These are phyloP conservation scores for Brassica incana DNA, from an alignment of 345 rosid species.

Conservation along the genomic window DNA sequence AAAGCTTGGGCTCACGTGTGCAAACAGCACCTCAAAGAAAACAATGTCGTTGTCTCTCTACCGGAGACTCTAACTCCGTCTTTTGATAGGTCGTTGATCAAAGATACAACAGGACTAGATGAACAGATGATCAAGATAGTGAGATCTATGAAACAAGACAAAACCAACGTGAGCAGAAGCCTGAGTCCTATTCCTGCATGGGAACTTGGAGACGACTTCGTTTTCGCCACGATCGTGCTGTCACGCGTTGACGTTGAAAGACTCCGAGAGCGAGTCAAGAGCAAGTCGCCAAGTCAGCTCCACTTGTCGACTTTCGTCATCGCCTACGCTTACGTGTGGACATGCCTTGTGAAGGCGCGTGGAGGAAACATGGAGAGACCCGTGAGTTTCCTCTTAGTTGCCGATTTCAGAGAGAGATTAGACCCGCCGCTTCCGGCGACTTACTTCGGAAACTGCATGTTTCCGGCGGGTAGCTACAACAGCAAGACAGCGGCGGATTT, in stretches of 20 bases:
- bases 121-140: background rate
- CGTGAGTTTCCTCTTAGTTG: background rate
- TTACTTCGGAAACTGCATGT: conserved; percentile 29
- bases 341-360: background rate
- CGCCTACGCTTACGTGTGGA: background rate
- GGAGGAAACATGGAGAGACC: background rate
- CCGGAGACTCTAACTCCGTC: conserved; percentile 25
- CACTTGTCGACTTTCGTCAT: background rate
- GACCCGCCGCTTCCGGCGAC: conserved; percentile 12
- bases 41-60: background rate
- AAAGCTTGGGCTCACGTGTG: conserved; percentile 43
- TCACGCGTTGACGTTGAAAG: conserved; percentile 21
- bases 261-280: conserved; percentile 30
- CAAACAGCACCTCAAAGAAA: background rate
- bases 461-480: conserved; percentile 11
- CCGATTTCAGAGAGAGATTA: background rate
- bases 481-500: conserved; percentile 7
- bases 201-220: background rate
- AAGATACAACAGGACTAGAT: conserved; percentile 20
- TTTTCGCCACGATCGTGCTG: conserved; percentile 38
- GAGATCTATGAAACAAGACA: background rate
- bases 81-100: conserved; percentile 22
- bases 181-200: background rate
- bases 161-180: conserved; percentile 12
- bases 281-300: conserved; percentile 1